These are phyloP conservation scores for Thoreauomyces humboldtii DNA, from an alignment of 192 early-diverging fungal genomes.

Conservation along the genomic window DNA sequence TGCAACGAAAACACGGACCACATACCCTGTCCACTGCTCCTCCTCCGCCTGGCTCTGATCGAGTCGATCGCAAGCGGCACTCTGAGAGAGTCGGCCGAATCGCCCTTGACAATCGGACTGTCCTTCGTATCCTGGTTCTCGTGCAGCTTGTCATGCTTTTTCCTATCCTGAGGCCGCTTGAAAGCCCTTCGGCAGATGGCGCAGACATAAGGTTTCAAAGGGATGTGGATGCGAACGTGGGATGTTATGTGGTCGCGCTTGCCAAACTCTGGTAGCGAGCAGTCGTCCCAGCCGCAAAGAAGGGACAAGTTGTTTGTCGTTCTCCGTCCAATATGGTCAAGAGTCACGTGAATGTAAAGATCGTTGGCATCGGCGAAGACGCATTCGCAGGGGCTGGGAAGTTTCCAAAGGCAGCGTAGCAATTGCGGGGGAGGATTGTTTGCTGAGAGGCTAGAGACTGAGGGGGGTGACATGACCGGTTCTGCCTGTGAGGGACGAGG, in stretches of 20 bases:
- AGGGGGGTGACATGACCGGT: no score
- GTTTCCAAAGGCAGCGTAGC: constrained; percentile 2
- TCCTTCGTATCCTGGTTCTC: no score
- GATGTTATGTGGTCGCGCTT: constrained; percentile 97
- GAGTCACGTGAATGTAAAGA: constrained; percentile 81
- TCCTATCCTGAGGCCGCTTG: constrained; percentile 91
- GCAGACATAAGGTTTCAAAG: constrained; percentile 87
- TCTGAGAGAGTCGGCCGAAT: no score
- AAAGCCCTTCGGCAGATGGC: constrained; percentile 72
- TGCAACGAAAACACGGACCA: no score
- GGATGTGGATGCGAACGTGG: constrained; percentile 89
- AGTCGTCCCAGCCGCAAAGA: constrained; percentile 84
- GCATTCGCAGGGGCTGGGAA: constrained; percentile 13
- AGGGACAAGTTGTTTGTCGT: constrained; percentile 84
- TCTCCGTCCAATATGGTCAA: constrained; percentile 90
- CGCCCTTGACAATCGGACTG: no score
- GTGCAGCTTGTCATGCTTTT: constrained; percentile 79
- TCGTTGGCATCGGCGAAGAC: constrained; percentile 73
- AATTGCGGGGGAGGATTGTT: no score
- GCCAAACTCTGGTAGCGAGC: constrained; percentile 56
- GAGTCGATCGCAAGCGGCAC: constrained; percentile 13
- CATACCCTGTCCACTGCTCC: no score
- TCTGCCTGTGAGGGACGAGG: no score
- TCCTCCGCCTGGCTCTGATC: no score
- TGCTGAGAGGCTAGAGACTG: no score